These are phyloP conservation scores for Aspergillus persii DNA, from an alignment of 2,329 filamentous ascomycete genomes.

Conservation along the genomic window DNA sequence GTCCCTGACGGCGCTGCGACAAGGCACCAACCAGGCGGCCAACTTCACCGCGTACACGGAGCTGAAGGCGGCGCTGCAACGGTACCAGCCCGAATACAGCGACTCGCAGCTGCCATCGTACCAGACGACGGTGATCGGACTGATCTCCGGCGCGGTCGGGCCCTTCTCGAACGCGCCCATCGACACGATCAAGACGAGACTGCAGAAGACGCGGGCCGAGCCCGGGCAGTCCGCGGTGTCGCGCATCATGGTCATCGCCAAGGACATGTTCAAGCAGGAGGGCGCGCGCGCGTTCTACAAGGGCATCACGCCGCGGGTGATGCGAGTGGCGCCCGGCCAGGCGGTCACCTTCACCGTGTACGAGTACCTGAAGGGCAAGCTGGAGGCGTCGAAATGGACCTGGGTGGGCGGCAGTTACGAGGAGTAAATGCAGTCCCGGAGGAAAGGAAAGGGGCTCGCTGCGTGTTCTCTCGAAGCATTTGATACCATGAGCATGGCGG, in stretches of 20 bases:
- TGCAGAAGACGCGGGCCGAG: slow-evolving; percentile 85
- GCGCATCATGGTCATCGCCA: slow-evolving; percentile 74
- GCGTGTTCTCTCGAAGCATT: slow-evolving; percentile 23
- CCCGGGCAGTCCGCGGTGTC: slow-evolving; percentile 76
- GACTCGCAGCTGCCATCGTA: slow-evolving; percentile 71
- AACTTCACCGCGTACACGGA: slow-evolving; percentile 99
- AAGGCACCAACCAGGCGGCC: slow-evolving; percentile 95
- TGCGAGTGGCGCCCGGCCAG: slow-evolving; percentile 95
- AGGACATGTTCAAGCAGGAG: slow-evolving; percentile 90
- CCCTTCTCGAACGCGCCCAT: slow-evolving; percentile 96
- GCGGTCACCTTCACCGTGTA: slow-evolving; percentile 75
- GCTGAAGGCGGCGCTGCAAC: slow-evolving; percentile 76
- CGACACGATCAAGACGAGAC: slow-evolving; percentile 95
- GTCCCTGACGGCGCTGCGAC: slow-evolving; percentile 84
- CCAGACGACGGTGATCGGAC: slow-evolving; percentile 86
- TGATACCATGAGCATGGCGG: slow-evolving; percentile 29
- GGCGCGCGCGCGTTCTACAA: slow-evolving; percentile 96
- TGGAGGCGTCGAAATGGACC: slow-evolving; percentile 64
- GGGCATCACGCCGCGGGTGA: slow-evolving; percentile 95
- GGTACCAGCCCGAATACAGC: slow-evolving; percentile 67
- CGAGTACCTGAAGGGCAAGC: slow-evolving; percentile 69
- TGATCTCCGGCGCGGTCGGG: slow-evolving; percentile 91
- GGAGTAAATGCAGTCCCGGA: slow-evolving; percentile 45
- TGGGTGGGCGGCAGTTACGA: slow-evolving; percentile 64
- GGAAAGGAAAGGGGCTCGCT: slow-evolving; percentile 2